phyloP scores from a whole-genome alignment of 2,329 filamentous ascomycete species.

The Botryotinia calthae region DNA sequence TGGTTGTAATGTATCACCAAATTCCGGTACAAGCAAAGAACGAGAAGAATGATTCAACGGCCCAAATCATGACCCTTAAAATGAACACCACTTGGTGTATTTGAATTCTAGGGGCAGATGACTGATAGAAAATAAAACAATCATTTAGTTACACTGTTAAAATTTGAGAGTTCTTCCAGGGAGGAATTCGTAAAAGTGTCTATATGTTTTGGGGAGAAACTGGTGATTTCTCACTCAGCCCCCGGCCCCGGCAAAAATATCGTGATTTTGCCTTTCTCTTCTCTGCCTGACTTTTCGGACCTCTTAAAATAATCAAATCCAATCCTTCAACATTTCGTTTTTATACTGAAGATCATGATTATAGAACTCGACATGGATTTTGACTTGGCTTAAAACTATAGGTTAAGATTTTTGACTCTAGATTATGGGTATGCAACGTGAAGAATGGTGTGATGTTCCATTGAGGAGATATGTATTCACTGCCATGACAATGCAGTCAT shows the following conservation, averaged over 20 bases:
- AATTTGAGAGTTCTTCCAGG: neutral
- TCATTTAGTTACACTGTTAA: neutral
- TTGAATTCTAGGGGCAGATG: too few relatives aligned
- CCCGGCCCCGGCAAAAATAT: too few relatives aligned
- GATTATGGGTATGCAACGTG: neutral
- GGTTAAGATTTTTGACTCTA: neutral
- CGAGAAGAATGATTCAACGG: too few relatives aligned
- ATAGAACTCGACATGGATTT: too few relatives aligned
- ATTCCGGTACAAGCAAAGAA: too few relatives aligned
- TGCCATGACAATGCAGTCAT: neutral
- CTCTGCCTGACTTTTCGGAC: too few relatives aligned
- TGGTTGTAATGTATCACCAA: too few relatives aligned
- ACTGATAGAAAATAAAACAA: too few relatives aligned
- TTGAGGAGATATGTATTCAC: neutral
- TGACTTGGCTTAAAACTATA: too few relatives aligned
- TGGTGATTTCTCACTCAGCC: neutral
- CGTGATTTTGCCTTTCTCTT: neutral
- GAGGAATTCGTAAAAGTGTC: neutral
- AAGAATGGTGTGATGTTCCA: neutral
- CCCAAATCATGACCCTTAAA: too few relatives aligned
- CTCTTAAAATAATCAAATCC: neutral
- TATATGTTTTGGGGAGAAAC: neutral
- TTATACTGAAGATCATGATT: neutral
- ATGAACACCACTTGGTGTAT: too few relatives aligned
- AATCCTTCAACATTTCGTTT: neutral